These are phyloP conservation scores for Infundibulicybe gibba DNA, from an alignment of 768 basidiomycete genomes.

Conservation along the genomic window DNA sequence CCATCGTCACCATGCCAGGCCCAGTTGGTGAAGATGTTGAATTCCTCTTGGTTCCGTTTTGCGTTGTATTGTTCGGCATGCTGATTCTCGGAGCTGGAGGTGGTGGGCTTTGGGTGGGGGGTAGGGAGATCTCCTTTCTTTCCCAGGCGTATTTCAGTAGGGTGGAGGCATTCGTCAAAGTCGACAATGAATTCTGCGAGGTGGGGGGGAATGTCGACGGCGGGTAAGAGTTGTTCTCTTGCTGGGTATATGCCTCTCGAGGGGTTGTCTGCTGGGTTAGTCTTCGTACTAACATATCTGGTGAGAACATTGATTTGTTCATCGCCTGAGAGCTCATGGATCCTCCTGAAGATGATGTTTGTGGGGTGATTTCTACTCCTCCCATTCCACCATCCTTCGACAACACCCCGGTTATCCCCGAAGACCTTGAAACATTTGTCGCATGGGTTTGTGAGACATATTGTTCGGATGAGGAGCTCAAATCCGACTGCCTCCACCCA, in stretches of 20 bases:
- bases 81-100: not conserved
- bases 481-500: slow-evolving; percentile 45
- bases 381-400: not conserved
- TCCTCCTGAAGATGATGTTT: not conserved
- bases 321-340: not conserved
- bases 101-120: not conserved
- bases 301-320: not conserved
- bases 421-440: not conserved
- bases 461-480: slow-evolving; percentile 22
- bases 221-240: not conserved
- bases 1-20: not conserved
- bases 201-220: not conserved
- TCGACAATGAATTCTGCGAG: not conserved
- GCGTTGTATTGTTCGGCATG: not conserved
- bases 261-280: not conserved
- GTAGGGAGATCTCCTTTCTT: not conserved
- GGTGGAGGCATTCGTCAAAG: not conserved
- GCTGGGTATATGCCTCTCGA: not conserved
- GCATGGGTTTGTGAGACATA: not conserved
- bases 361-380: not conserved
- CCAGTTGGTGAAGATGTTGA: not conserved
- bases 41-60: not conserved
- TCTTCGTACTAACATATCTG: not conserved
- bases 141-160: not conserved
- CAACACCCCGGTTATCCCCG: not conserved